Evolutionary conservation across 108 stramenopile species (phyloP).

Genomic region (Cylindrotheca closterium): DNA sequence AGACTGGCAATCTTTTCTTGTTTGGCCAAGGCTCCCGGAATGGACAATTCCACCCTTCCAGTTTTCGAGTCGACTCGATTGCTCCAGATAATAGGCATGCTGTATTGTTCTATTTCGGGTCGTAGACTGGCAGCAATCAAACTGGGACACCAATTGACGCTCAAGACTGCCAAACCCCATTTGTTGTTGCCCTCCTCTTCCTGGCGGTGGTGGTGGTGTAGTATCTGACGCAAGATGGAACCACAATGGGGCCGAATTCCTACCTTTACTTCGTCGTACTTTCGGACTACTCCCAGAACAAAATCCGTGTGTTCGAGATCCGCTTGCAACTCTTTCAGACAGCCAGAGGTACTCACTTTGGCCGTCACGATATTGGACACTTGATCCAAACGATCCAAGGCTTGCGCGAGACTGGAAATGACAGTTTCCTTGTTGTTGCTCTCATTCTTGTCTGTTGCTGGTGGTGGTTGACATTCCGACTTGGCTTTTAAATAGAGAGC

Average conservation of each 20-base stretch:
- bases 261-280: constrained; percentile 1
- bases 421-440: too few species aligned
- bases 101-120: constrained; percentile 17
- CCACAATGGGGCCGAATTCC: not conserved
- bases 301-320: constrained; percentile 9
- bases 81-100: constrained; percentile 44
- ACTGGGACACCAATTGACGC: constrained; percentile 65
- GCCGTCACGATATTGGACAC: constrained; percentile 49
- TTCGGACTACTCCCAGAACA: constrained; percentile 31
- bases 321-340: constrained; percentile 38
- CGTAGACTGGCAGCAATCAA: constrained; percentile 48
- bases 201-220: too few species aligned
- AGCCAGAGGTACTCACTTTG: constrained; percentile 46
- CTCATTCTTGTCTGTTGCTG: not conserved
- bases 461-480: constrained; percentile 3
- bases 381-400: constrained; percentile 48
- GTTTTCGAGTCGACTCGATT: constrained; percentile 41
- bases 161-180: constrained; percentile 49
- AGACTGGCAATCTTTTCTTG: constrained; percentile 36
- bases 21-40: constrained; percentile 58
- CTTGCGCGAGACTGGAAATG: constrained; percentile 23
- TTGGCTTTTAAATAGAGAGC: constrained; percentile 31
- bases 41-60: constrained; percentile 39
- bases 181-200: not conserved
- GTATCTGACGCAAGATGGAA: not conserved